A percentile compares a stretch with the other conserved stretches of the same genome.
phyloP scores from a whole-genome alignment of 805 yeast species.

The Candida orba region DNA sequence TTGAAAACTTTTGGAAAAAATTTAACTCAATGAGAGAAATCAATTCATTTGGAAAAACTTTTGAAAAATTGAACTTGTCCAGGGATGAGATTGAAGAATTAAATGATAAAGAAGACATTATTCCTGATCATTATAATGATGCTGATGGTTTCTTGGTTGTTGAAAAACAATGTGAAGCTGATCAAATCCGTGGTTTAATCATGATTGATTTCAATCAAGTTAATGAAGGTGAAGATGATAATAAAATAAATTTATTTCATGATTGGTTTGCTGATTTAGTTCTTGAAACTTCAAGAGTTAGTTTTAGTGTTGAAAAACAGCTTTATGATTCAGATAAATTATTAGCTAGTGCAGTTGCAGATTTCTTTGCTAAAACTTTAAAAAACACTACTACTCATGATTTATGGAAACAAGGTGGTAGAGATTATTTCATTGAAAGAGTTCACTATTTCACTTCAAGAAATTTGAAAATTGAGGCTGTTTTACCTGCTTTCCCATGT shows the following conservation, averaged over 20 bases:
- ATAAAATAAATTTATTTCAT: constrained; percentile 15
- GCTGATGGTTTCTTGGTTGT: constrained; percentile 24
- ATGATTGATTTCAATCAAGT: constrained; percentile 21
- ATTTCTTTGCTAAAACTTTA: constrained; percentile 38
- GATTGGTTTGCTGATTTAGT: constrained; percentile 33
- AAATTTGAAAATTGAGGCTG: constrained; percentile 42
- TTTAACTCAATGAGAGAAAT: not conserved
- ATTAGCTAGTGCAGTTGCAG: constrained; percentile 29
- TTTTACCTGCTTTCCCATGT: constrained; percentile 60
- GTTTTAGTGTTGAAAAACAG: constrained; percentile 15
- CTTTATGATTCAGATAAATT: constrained; percentile 8
- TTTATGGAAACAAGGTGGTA: constrained; percentile 43
- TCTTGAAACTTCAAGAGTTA: constrained; percentile 29
- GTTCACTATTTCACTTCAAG: constrained; percentile 44
- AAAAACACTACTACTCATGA: constrained; percentile 41
- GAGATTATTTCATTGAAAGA: constrained; percentile 33
- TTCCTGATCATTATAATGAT: constrained; percentile 12
- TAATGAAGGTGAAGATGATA: constrained; percentile 18
- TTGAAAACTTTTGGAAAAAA: constrained; percentile 24
- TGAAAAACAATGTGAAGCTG: constrained; percentile 26
- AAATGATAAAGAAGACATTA: constrained; percentile 2
- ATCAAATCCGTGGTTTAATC: constrained; percentile 33
- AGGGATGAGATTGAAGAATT: constrained; percentile 5
- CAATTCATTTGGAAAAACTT: not conserved
- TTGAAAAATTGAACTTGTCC: not conserved